Conservation (phyloP, 345 rosid species). For the Triadica sebifera region DNA sequence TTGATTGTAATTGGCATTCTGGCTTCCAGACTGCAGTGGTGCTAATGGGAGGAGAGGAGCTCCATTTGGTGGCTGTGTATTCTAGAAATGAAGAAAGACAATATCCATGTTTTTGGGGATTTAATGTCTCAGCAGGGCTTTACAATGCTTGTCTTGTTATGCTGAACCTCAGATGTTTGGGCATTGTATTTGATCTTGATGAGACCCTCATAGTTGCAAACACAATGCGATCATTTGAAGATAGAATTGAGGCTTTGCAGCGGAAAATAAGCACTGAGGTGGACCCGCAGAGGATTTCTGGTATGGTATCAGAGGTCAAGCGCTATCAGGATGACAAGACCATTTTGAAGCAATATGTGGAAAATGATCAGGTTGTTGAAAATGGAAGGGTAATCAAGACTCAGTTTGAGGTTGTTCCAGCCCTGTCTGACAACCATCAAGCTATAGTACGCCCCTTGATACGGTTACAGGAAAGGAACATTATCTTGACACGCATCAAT, state of each 20-base stretch:
- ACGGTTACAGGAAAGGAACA: constrained; percentile 81
- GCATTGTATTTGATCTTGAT: constrained; percentile 97
- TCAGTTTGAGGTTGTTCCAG: constrained; percentile 74
- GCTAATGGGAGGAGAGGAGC: constrained; percentile 72
- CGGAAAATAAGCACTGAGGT: constrained; percentile 68
- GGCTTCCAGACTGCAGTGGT: constrained; percentile 82
- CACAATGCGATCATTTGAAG: constrained; percentile 95
- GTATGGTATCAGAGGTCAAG: constrained; percentile 77
- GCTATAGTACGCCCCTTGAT: constrained; percentile 80
- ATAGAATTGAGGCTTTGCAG: constrained; percentile 75
- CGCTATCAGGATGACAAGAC: constrained; percentile 92
- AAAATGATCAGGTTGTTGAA: constrained; percentile 89
- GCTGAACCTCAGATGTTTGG: constrained; percentile 92
- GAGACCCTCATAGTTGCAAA: constrained; percentile 96
- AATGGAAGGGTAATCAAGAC: constrained; percentile 78
- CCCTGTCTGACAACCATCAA: constrained; percentile 75
- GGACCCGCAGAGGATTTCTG: constrained; percentile 69
- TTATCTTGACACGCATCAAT: constrained; percentile 92
- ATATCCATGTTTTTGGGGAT: constrained; percentile 90
- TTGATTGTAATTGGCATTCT: constrained; percentile 12
- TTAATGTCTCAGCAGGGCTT: constrained; percentile 64
- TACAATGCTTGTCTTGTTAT: constrained; percentile 78
- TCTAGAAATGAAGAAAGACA: constrained; percentile 48
- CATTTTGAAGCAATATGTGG: constrained; percentile 87
- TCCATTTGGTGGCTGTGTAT: constrained; percentile 92